Percentiles rank a stretch among this genome's conserved stretches.
These are phyloP conservation scores for Cymodocea nodosa DNA, from an alignment of 116 monocot genomes.

Conservation along the genomic window DNA sequence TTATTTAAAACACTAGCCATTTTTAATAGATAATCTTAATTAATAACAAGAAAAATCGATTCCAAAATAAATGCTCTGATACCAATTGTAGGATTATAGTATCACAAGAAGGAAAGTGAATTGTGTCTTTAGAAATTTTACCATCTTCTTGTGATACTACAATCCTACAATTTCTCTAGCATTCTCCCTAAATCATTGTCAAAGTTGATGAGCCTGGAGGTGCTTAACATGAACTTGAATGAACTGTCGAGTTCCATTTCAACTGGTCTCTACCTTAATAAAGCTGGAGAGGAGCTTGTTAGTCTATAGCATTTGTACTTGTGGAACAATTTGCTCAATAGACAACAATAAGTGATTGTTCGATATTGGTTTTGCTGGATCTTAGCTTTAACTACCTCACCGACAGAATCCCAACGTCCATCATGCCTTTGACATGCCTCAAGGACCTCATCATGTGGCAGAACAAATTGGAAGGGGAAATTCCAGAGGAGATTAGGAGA, in stretches of 20 bases:
- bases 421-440: constrained; percentile 36
- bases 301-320: constrained; percentile 44
- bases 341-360: constrained; percentile 34
- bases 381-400: constrained; percentile 61
- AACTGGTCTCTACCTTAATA: constrained; percentile 24
- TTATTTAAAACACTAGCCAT: too few species aligned
- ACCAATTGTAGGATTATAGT: too few species aligned
- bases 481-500: constrained; percentile 32
- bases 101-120: too few species aligned
- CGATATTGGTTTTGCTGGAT: constrained; percentile 41
- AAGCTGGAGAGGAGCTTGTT: background rate
- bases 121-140: too few species aligned
- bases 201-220: constrained; percentile 19
- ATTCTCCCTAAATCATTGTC: constrained; percentile 23
- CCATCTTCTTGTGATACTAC: too few species aligned
- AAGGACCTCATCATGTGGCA: constrained; percentile 58
- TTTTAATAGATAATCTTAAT: too few species aligned
- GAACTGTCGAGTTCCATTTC: constrained; percentile 47
- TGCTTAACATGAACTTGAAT: constrained; percentile 49
- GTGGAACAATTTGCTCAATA: constrained; percentile 51
- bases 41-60: too few species aligned
- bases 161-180: too few species aligned
- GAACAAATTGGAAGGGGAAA: constrained; percentile 49
- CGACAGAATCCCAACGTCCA: constrained; percentile 44
- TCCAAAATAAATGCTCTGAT: too few species aligned